Percentiles rank a stretch among this genome's conserved stretches.
These are phyloP conservation scores for Penicillium sp. DNA, from an alignment of 2,329 filamentous ascomycete species.

Conservation along the genomic window DNA sequence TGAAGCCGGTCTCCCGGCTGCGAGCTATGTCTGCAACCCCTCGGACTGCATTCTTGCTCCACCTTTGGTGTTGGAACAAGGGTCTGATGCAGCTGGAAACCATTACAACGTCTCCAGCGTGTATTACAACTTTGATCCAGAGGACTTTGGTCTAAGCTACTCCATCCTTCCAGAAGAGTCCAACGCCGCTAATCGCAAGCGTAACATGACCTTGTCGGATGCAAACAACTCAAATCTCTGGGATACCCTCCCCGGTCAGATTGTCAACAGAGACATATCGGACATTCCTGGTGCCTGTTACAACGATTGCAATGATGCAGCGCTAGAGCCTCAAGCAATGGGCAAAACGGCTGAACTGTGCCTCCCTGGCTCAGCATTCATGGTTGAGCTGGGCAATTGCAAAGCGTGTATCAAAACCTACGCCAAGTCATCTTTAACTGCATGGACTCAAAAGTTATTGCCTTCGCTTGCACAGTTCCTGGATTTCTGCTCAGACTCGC, in stretches of 20 bases:
- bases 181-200: not conserved
- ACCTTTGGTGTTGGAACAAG: conserved; percentile 18
- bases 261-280: not conserved
- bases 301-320: conserved; percentile 8
- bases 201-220: not conserved
- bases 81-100: conserved; percentile 3
- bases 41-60: conserved; percentile 38
- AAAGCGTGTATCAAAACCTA: conserved; percentile 5
- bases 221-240: not conserved
- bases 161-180: conserved; percentile 49
- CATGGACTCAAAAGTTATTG: conserved; percentile 7
- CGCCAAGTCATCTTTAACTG: conserved; percentile 1
- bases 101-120: conserved; percentile 52
- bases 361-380: conserved; percentile 10
- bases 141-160: conserved; percentile 58
- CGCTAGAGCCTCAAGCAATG: not conserved
- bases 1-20: conserved; percentile 38
- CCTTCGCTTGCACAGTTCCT: conserved; percentile 16
- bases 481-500: conserved; percentile 12
- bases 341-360: conserved; percentile 11
- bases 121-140: conserved; percentile 62
- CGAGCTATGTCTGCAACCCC: conserved; percentile 37
- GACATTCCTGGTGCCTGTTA: conserved; percentile 9
- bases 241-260: not conserved
- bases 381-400: conserved; percentile 6